Evolutionary conservation across 163 green algal genomes (phyloP).

Genomic region (Scenedesmus sp.): DNA sequence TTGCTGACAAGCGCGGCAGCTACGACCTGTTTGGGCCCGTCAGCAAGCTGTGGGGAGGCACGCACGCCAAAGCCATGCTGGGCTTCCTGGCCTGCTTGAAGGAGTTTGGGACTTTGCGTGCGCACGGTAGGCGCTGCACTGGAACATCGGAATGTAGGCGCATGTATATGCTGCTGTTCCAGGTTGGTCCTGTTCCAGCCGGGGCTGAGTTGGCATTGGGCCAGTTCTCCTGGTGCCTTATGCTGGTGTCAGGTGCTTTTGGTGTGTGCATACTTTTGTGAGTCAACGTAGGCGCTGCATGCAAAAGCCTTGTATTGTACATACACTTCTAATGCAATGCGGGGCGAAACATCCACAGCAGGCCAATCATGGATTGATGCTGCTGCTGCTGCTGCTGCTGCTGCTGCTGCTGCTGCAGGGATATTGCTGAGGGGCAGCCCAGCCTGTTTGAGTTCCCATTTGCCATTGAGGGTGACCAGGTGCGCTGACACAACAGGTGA

Average conservation of each 20-base stretch:
- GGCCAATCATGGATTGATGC: too few relatives aligned
- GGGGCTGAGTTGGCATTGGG: not conserved
- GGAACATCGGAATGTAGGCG: not conserved
- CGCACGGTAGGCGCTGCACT: conserved; percentile 20
- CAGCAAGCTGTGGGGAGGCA: conserved; percentile 85
- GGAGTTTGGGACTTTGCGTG: conserved; percentile 91
- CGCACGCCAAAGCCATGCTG: conserved; percentile 95
- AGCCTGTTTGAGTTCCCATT: conserved; percentile 91
- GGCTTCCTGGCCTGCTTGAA: conserved; percentile 91
- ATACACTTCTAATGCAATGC: too few relatives aligned
- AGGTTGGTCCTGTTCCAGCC: too few relatives aligned
- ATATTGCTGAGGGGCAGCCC: conserved; percentile 53
- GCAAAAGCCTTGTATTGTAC: too few relatives aligned
- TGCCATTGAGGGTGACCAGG: conserved; percentile 92
- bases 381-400: not conserved
- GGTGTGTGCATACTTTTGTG: not conserved
- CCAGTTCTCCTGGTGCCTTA: too few relatives aligned
- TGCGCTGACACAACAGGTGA: conserved; percentile 35
- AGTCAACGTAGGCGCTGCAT: not conserved
- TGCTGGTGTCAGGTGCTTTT: not conserved
- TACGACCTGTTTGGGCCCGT: conserved; percentile 96
- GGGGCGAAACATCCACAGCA: too few relatives aligned
- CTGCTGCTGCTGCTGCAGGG: conserved; percentile 50
- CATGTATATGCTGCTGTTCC: too few relatives aligned
- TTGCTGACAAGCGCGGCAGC: conserved; percentile 79